Conservation (phyloP, 2,329 filamentous ascomycete genomes). For the Ceratocystis albifundus region DNA sequence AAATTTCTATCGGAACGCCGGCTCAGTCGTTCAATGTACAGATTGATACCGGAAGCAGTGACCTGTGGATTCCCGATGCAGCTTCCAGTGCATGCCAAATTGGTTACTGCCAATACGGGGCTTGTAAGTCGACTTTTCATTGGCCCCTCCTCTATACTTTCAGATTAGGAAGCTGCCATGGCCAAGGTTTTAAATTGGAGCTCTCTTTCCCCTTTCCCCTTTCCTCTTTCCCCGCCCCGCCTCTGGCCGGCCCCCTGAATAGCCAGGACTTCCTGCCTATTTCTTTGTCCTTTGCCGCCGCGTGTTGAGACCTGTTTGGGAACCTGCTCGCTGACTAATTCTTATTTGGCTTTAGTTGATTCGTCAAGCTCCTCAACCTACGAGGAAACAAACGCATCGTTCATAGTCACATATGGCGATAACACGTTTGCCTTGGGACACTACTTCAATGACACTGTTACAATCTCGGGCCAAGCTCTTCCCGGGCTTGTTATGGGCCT, state of each 20-base stretch:
- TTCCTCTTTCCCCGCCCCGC: too few relatives aligned
- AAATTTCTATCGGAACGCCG: slow-evolving; percentile 46
- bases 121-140: slow-evolving; percentile 27
- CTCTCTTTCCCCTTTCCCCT: too few relatives aligned
- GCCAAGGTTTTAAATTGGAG: neutral
- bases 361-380: slow-evolving; percentile 38
- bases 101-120: slow-evolving; percentile 28
- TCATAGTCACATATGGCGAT: slow-evolving; percentile 52
- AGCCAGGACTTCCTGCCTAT: neutral
- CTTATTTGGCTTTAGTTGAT: slow-evolving; percentile 34
- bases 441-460: slow-evolving; percentile 48
- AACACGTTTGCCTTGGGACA: slow-evolving; percentile 45
- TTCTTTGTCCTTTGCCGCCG: neutral
- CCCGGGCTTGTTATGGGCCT: slow-evolving; percentile 49
- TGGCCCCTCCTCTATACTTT: neutral
- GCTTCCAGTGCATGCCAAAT: slow-evolving; percentile 33
- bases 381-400: slow-evolving; percentile 35
- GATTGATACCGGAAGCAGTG: slow-evolving; percentile 54
- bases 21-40: slow-evolving; percentile 46
- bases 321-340: slow-evolving; percentile 19
- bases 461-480: slow-evolving; percentile 42
- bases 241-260: too few relatives aligned
- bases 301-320: too few relatives aligned
- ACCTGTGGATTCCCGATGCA: slow-evolving; percentile 47
- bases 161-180: neutral